Conservation (phyloP, 441 rosid species). For the Theobroma grandiflorum region DNA sequence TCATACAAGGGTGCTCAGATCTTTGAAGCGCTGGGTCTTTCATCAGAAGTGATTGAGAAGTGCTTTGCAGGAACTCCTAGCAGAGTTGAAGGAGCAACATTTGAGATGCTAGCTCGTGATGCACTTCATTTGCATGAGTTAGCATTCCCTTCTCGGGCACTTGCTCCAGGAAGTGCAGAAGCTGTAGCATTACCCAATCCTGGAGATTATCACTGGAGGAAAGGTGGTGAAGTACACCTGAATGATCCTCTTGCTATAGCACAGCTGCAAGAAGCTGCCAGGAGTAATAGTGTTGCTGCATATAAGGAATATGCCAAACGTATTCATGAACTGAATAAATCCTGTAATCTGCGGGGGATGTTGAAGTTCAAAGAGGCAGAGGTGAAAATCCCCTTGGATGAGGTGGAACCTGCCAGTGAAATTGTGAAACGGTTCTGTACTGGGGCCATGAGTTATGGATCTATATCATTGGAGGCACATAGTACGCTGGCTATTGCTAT, state of each 20-base stretch:
- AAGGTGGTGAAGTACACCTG: slow-evolving; percentile 96
- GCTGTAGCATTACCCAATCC: slow-evolving; percentile 95
- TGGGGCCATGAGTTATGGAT: slow-evolving; percentile 99
- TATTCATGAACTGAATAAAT: slow-evolving; percentile 90
- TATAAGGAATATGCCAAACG: slow-evolving; percentile 95
- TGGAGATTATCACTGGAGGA: slow-evolving; percentile 99
- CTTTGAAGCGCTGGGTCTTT: slow-evolving; percentile 98
- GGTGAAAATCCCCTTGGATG: slow-evolving; percentile 74
- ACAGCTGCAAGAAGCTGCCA: slow-evolving; percentile 97
- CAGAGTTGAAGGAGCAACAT: slow-evolving; percentile 99
- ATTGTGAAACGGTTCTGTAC: slow-evolving; percentile 98
- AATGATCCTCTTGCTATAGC: slow-evolving; percentile 99
- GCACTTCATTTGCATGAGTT: slow-evolving; percentile 85
- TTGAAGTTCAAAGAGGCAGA: slow-evolving; percentile 83
- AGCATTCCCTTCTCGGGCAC: slow-evolving; percentile 82
- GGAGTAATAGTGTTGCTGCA: slow-evolving; percentile 90
- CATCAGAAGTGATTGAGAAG: slow-evolving; percentile 94
- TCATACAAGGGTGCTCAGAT: slow-evolving; percentile 99
- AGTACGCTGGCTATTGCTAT: slow-evolving; percentile 92
- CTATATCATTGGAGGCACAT: slow-evolving; percentile 98
- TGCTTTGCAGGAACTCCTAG: slow-evolving; percentile 99
- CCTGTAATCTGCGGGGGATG: slow-evolving; percentile 95
- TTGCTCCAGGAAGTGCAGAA: slow-evolving; percentile 98
- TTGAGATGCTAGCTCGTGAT: slow-evolving; percentile 97
- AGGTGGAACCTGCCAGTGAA: slow-evolving; percentile 98